Conservation (phyloP, 2,329 filamentous ascomycete species). For the Microdochium paspali region DNA sequence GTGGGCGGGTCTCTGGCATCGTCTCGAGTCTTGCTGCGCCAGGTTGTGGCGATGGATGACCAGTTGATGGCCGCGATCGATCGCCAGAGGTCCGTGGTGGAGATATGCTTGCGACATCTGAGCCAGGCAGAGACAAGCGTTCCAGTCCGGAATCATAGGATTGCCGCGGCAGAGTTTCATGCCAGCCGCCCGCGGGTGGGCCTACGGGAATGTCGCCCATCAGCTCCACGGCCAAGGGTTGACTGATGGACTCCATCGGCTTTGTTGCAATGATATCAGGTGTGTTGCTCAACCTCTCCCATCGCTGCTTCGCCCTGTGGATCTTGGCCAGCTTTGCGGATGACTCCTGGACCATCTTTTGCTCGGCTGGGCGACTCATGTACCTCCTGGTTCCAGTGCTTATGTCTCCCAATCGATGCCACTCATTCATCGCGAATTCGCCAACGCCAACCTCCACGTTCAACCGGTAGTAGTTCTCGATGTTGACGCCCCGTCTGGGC, state of each 20-base stretch:
- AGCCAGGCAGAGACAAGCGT: constrained; percentile 30
- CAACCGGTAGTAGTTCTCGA: constrained; percentile 89
- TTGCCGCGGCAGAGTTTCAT: constrained; percentile 27
- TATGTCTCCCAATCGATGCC: constrained; percentile 88
- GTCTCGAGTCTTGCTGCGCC: constrained; percentile 19
- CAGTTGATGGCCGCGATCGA: constrained; percentile 20
- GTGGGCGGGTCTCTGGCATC: constrained; percentile 12
- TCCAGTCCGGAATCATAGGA: constrained; percentile 50
- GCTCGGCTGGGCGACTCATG: constrained; percentile 62
- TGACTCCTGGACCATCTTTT: constrained; percentile 66
- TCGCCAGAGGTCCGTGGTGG: constrained; percentile 45
- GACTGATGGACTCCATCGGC: constrained; percentile 26
- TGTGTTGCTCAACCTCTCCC: constrained; percentile 38
- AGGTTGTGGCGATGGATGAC: constrained; percentile 19
- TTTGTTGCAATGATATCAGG: constrained; percentile 33
- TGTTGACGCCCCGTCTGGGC: constrained; percentile 66
- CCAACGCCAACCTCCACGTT: constrained; percentile 95
- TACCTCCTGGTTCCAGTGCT: constrained; percentile 86
- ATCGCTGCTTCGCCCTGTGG: constrained; percentile 62
- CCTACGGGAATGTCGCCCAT: constrained; percentile 40
- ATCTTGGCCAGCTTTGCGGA: constrained; percentile 79
- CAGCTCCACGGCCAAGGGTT: constrained; percentile 47
- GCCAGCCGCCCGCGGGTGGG: not conserved
- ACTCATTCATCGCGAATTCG: constrained; percentile 98
- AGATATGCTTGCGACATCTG: constrained; percentile 17